phyloP scores from a whole-genome alignment of 2,329 filamentous ascomycete genomes.

The Sordariomycetes sp. region DNA sequence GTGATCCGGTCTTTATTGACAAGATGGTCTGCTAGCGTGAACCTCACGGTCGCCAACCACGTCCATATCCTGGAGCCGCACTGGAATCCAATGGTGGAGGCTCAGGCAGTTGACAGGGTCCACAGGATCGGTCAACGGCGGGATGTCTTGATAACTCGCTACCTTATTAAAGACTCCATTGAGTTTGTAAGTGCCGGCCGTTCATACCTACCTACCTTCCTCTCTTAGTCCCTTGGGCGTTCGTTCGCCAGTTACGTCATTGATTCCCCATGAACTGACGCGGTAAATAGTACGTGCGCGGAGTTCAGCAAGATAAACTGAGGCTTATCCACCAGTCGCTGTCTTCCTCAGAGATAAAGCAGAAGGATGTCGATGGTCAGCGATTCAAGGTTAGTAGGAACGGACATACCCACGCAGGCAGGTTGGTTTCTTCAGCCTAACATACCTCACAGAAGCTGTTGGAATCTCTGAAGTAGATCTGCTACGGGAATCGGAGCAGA shows the following conservation, averaged over 20 bases:
- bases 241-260: not conserved
- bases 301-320: not conserved
- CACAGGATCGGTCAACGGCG: constrained; percentile 32
- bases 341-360: not conserved
- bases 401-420: not conserved
- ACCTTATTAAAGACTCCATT: constrained; percentile 28
- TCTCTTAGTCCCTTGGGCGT: not conserved
- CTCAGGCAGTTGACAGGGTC: constrained; percentile 38
- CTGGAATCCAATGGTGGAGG: constrained; percentile 43
- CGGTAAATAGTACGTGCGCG: not conserved
- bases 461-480: not conserved
- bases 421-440: not conserved
- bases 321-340: constrained; percentile 1
- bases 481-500: no score
- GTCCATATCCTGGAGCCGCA: constrained; percentile 42
- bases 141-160: constrained; percentile 31
- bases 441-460: not conserved
- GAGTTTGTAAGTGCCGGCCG: constrained; percentile 26
- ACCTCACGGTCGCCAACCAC: constrained; percentile 34
- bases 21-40: constrained; percentile 20
- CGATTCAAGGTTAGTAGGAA: not conserved
- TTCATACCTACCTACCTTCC: no score
- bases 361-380: not conserved
- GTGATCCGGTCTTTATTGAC: not conserved
- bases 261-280: not conserved